Conservation (phyloP, 179 eudicot species). For the Heliamphora pulchella region DNA sequence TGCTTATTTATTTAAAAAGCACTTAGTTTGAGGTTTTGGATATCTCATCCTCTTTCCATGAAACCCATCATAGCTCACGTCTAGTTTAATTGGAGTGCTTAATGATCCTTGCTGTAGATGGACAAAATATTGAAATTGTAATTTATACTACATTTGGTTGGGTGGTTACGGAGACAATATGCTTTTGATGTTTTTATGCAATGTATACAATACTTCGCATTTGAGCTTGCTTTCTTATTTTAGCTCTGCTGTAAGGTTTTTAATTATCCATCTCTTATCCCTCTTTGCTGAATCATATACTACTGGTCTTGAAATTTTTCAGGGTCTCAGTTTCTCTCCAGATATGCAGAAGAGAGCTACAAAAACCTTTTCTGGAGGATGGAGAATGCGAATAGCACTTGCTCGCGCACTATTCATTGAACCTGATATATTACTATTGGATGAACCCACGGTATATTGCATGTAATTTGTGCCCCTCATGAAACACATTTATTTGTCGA, state of each 20-base stretch:
- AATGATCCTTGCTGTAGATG: neutral
- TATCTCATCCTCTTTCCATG: conserved; percentile 2
- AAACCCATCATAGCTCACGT: conserved; percentile 1
- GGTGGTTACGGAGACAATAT: neutral
- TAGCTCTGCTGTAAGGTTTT: neutral
- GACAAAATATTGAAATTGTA: neutral
- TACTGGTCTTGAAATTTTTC: conserved; percentile 15
- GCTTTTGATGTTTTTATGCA: neutral
- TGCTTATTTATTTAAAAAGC: too few species aligned
- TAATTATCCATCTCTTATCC: neutral
- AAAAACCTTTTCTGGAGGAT: conserved; percentile 94
- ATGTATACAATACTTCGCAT: neutral
- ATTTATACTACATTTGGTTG: neutral
- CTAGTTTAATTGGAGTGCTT: conserved; percentile 3
- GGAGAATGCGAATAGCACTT: conserved; percentile 99
- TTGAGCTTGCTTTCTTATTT: conserved; percentile 8
- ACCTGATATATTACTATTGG: conserved; percentile 86
- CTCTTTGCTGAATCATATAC: conserved; percentile 9
- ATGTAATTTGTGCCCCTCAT: neutral
- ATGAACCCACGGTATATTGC: conserved; percentile 82
- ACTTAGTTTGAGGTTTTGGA: conserved; percentile 1
- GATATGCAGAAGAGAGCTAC: conserved; percentile 92
- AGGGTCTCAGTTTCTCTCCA: conserved; percentile 97
- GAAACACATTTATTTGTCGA: neutral
- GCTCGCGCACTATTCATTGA: conserved; percentile 95